Percentiles rank a stretch among this genome's conserved stretches.
Conservation (phyloP, 768 basidiomycete genomes). For the Termitomyces sp. region DNA sequence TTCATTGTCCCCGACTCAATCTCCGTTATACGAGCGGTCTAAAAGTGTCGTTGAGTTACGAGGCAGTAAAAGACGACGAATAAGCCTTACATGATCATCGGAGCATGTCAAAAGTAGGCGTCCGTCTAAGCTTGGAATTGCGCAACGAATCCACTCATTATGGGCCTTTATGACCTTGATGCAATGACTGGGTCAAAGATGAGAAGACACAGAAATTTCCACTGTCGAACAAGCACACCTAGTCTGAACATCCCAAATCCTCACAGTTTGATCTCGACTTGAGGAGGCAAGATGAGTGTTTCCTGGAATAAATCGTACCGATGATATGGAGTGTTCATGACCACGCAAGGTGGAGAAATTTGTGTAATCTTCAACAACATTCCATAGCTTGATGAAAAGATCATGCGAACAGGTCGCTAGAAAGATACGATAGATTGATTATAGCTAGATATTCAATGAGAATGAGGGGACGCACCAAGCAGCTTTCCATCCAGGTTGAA, state of each 20-base stretch:
- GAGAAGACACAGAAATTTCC: neutral
- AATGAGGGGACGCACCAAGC: slow-evolving; percentile 40
- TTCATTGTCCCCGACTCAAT: slow-evolving; percentile 55
- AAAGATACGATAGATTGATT: neutral
- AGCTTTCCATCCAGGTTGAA: slow-evolving; percentile 62
- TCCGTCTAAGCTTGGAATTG: slow-evolving; percentile 46
- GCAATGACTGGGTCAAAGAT: slow-evolving; percentile 43
- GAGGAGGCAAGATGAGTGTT: slow-evolving; percentile 63
- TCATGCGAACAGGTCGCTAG: slow-evolving; percentile 21
- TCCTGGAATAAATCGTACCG: slow-evolving; percentile 62
- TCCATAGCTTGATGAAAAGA: slow-evolving; percentile 38
- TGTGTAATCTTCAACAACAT: slow-evolving; percentile 22
- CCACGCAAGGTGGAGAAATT: slow-evolving; percentile 40
- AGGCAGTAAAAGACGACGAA: neutral
- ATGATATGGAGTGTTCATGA: slow-evolving; percentile 72
- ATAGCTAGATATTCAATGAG: neutral
- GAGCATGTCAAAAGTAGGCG: slow-evolving; percentile 55
- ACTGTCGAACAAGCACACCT: slow-evolving; percentile 37
- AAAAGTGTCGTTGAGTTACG: neutral
- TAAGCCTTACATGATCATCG: slow-evolving; percentile 55
- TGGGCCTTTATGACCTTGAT: slow-evolving; percentile 60
- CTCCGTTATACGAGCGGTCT: slow-evolving; percentile 67
- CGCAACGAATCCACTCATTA: slow-evolving; percentile 60
- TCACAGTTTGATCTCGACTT: slow-evolving; percentile 64
- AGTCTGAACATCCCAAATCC: slow-evolving; percentile 65